These are phyloP conservation scores for Ambrosia hybrid DNA, from an alignment of 140 eudicot genomes.

Conservation along the genomic window DNA sequence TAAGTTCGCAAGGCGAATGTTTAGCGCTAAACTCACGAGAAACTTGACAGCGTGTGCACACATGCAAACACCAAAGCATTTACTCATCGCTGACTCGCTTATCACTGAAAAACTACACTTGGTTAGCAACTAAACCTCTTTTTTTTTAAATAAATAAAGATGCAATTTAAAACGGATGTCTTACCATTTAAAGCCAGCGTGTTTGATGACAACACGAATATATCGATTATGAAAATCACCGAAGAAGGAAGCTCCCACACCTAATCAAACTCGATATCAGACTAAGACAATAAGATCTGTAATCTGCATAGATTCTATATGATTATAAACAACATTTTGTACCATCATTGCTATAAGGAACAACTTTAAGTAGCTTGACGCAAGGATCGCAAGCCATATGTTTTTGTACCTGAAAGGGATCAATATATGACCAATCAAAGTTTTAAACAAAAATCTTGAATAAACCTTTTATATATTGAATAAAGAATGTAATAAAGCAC, in stretches of 20 bases:
- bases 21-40: slow-evolving; percentile 30
- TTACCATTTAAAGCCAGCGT: slow-evolving; percentile 66
- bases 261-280: slow-evolving; percentile 21
- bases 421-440: background rate
- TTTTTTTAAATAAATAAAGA: too few relatives aligned
- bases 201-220: slow-evolving; percentile 80
- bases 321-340: background rate
- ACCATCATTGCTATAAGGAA: slow-evolving; percentile 79
- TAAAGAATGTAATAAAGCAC: background rate
- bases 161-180: background rate
- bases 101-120: slow-evolving; percentile 34
- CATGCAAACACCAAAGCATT: slow-evolving; percentile 42
- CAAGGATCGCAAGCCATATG: slow-evolving; percentile 55
- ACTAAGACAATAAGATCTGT: background rate
- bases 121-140: background rate
- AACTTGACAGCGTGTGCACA: slow-evolving; percentile 41
- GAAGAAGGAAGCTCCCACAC: slow-evolving; percentile 94
- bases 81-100: slow-evolving; percentile 26
- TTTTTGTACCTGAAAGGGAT: slow-evolving; percentile 48
- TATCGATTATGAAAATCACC: slow-evolving; percentile 65
- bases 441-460: background rate
- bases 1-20: slow-evolving; percentile 31
- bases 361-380: slow-evolving; percentile 80
- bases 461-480: background rate
- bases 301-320: background rate